Percentiles rank a stretch among this genome's conserved stretches.
Evolutionary conservation across 345 rosid genomes (phyloP).

Genomic region (Eucalyptus grandis): DNA sequence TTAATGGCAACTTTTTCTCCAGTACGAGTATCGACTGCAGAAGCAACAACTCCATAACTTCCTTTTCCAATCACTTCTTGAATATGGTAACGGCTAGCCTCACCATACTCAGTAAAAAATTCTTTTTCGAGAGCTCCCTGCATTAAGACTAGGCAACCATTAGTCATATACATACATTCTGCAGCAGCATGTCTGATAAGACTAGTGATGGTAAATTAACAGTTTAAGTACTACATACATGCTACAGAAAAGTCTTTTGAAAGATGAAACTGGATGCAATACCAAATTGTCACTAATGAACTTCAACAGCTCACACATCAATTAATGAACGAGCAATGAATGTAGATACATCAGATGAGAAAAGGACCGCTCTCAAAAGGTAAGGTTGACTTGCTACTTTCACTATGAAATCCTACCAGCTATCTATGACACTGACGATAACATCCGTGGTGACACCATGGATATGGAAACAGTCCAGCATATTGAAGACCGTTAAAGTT

Average conservation of each 20-base stretch:
- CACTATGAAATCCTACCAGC: background rate
- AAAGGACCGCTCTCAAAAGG: background rate
- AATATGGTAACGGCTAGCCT: slow-evolving; percentile 74
- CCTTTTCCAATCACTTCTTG: slow-evolving; percentile 98
- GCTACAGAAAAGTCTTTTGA: background rate
- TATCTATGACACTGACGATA: background rate
- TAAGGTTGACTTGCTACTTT: background rate
- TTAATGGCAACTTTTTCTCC: slow-evolving; percentile 91
- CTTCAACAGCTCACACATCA: background rate
- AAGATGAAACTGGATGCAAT: background rate
- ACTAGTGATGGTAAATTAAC: background rate
- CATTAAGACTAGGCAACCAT: background rate
- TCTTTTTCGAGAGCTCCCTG: slow-evolving; percentile 60
- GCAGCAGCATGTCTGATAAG: background rate
- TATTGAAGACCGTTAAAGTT: background rate
- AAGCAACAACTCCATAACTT: slow-evolving; percentile 95
- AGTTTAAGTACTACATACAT: background rate
- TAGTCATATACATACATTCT: background rate
- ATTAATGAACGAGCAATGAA: background rate
- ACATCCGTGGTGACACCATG: background rate
- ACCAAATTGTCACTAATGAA: background rate
- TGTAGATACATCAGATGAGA: background rate
- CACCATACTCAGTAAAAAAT: slow-evolving; percentile 97
- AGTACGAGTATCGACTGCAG: slow-evolving; percentile 77
- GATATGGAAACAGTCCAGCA: background rate